These are phyloP conservation scores for Lactifluus rugatus DNA, from an alignment of 768 basidiomycete genomes.

Conservation along the genomic window DNA sequence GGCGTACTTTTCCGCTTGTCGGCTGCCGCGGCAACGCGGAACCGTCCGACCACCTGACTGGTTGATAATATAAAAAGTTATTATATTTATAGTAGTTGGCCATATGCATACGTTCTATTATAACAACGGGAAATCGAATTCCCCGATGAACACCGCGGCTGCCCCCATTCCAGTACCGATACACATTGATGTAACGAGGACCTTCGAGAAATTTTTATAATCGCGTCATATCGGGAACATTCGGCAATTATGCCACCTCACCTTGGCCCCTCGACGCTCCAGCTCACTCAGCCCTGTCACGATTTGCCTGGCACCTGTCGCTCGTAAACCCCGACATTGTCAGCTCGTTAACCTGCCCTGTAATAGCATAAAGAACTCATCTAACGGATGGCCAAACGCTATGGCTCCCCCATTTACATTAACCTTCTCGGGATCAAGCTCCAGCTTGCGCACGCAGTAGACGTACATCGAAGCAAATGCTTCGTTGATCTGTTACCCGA, in stretches of 20 bases:
- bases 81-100: not conserved
- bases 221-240: not conserved
- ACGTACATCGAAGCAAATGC: slow-evolving; percentile 82
- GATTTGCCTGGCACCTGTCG: slow-evolving; percentile 78
- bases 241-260: not conserved
- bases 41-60: not conserved
- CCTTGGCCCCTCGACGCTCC: slow-evolving; percentile 53
- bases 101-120: too few relatives aligned
- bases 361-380: slow-evolving; percentile 35
- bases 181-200: slow-evolving; percentile 86
- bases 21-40: not conserved
- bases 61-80: too few relatives aligned
- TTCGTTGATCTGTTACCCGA: slow-evolving; percentile 63
- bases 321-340: slow-evolving; percentile 36
- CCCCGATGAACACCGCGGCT: slow-evolving; percentile 60
- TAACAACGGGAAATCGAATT: slow-evolving; percentile 21
- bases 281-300: slow-evolving; percentile 76
- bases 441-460: slow-evolving; percentile 59
- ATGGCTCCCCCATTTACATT: slow-evolving; percentile 91
- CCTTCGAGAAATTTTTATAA: slow-evolving; percentile 34
- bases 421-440: slow-evolving; percentile 53
- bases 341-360: slow-evolving; percentile 9
- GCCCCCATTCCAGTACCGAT: slow-evolving; percentile 92
- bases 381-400: slow-evolving; percentile 75
- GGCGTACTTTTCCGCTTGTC: not conserved